Conservation (phyloP, 2,329 filamentous ascomycete species). For the Sporothrix globosa region DNA sequence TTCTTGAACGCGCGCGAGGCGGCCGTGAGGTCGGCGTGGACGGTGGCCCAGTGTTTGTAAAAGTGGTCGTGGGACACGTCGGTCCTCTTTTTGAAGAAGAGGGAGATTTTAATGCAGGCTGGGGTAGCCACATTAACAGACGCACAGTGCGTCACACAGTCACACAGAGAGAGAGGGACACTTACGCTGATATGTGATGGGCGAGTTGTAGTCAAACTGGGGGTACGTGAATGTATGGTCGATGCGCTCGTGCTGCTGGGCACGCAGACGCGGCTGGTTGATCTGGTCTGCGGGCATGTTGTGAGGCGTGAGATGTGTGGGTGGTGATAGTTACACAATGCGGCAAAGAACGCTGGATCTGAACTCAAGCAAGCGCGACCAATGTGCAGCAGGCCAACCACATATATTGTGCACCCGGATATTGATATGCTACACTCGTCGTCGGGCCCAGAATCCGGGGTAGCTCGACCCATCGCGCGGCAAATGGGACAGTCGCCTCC, state of each 20-base stretch:
- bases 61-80: slow-evolving; percentile 30
- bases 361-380: too few species aligned
- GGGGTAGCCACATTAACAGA: background rate
- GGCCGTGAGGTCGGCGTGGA: slow-evolving; percentile 29
- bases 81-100: slow-evolving; percentile 27
- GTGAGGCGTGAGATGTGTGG: too few species aligned
- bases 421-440: background rate
- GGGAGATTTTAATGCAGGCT: slow-evolving; percentile 30
- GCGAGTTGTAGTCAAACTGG: slow-evolving; percentile 20
- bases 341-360: too few species aligned
- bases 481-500: background rate
- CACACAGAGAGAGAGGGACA: background rate
- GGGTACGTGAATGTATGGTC: slow-evolving; percentile 22
- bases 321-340: background rate
- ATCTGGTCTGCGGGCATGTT: background rate
- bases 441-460: background rate
- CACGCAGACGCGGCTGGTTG: slow-evolving; percentile 3
- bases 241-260: slow-evolving; percentile 26
- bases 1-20: slow-evolving; percentile 7
- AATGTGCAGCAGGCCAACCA: too few species aligned
- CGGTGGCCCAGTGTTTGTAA: slow-evolving; percentile 25
- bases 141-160: background rate
- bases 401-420: background rate
- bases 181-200: slow-evolving; percentile 28
- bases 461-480: background rate